Percentiles rank a stretch among this genome's conserved stretches.
These are phyloP conservation scores for Zygoascus tannicola DNA, from an alignment of 805 yeast genomes.

Conservation along the genomic window DNA sequence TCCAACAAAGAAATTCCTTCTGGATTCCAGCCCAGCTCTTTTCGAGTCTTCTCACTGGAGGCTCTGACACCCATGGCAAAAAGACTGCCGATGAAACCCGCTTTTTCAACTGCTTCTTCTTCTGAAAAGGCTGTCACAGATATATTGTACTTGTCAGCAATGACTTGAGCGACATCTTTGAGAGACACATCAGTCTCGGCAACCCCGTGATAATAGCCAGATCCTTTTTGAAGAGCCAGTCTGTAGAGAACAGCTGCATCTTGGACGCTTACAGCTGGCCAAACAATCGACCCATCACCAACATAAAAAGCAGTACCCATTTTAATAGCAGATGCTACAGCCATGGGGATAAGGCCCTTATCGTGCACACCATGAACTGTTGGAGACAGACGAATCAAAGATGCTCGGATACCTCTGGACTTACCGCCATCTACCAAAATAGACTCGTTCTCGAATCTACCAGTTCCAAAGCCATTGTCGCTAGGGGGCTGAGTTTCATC, in stretches of 20 bases:
- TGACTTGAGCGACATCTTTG: slow-evolving; percentile 24
- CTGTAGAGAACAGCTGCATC: slow-evolving; percentile 30
- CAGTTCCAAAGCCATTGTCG: background rate
- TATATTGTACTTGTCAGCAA: slow-evolving; percentile 14
- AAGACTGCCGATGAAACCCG: background rate
- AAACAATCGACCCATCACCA: slow-evolving; percentile 29
- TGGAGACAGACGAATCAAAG: slow-evolving; percentile 28
- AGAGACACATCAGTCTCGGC: slow-evolving; percentile 21
- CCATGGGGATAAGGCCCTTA: slow-evolving; percentile 21
- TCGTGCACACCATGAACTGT: slow-evolving; percentile 30
- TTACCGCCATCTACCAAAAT: slow-evolving; percentile 15
- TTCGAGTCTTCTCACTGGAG: slow-evolving; percentile 5
- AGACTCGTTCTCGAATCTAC: background rate
- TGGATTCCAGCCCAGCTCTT: slow-evolving; percentile 9
- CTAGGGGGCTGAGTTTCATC: no score
- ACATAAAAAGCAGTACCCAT: slow-evolving; percentile 28
- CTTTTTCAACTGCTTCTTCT: slow-evolving; percentile 1
- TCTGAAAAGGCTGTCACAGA: background rate
- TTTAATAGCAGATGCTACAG: slow-evolving; percentile 11
- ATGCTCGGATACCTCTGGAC: slow-evolving; percentile 24
- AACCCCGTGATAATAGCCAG: slow-evolving; percentile 23
- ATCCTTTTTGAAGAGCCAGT: slow-evolving; percentile 23
- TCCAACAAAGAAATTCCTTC: background rate
- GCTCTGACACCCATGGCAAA: background rate
- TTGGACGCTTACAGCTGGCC: slow-evolving; percentile 27